Conservation (phyloP, 1,284 basidiomycete genomes). For the Tilletia indica region DNA sequence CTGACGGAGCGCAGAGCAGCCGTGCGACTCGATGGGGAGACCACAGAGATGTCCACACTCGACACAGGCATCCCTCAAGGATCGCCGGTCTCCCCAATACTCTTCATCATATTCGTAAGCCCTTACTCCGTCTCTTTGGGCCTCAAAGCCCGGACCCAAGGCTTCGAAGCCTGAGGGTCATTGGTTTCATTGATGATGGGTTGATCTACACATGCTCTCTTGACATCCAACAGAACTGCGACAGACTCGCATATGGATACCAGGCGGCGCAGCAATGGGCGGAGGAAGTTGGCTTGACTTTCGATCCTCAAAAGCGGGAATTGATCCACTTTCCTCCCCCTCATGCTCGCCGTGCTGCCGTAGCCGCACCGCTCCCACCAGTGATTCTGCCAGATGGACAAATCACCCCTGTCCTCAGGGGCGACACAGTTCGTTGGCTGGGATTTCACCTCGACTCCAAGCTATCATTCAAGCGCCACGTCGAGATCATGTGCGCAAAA, state of each 20-base stretch:
- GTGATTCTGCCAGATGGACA: not conserved
- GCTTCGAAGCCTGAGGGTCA: not conserved
- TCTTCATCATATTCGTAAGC: not conserved
- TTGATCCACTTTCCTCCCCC: not conserved
- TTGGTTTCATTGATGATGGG: constrained; percentile 3
- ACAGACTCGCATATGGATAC: not conserved
- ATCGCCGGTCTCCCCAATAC: not conserved
- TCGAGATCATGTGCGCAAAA: constrained; percentile 39
- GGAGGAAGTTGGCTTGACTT: not conserved
- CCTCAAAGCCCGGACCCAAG: not conserved
- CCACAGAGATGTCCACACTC: not conserved
- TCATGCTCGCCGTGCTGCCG: not conserved
- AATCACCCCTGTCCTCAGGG: not conserved
- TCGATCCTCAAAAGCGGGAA: not conserved
- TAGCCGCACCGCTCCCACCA: not conserved
- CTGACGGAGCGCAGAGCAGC: not conserved
- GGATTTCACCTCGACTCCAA: constrained; percentile 50
- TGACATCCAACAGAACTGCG: not conserved
- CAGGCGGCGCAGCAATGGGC: not conserved
- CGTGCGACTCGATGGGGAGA: not conserved
- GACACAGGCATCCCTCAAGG: not conserved
- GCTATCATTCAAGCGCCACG: constrained; percentile 50
- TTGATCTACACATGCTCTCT: not conserved
- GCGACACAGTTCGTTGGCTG: constrained; percentile 45
- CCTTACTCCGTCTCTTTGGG: not conserved